These are phyloP conservation scores for Syzygium jambos DNA, from an alignment of 345 rosid species.

Conservation along the genomic window DNA sequence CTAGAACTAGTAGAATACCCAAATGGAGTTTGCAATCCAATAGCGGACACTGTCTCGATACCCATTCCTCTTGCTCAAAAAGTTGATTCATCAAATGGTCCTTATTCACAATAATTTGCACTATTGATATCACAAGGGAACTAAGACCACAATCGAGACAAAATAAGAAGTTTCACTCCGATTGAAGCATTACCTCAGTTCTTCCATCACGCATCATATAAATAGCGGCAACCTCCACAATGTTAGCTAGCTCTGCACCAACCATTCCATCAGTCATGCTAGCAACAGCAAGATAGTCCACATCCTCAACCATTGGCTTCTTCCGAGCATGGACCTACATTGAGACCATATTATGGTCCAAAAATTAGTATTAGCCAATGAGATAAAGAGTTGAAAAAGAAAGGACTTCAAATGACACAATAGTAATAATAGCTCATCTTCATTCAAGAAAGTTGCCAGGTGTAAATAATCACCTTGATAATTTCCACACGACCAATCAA, in stretches of 20 bases:
- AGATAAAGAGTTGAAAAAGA: neutral
- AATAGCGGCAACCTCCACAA: constrained; percentile 84
- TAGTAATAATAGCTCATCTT: neutral
- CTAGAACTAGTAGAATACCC: neutral
- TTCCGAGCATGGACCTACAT: constrained; percentile 88
- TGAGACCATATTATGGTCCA: neutral
- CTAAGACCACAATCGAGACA: neutral
- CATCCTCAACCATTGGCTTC: constrained; percentile 94
- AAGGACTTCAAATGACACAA: neutral
- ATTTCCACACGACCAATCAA: constrained; percentile 85
- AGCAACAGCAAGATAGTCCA: constrained; percentile 89
- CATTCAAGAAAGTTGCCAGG: neutral
- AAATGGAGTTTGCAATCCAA: neutral
- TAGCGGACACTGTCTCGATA: neutral
- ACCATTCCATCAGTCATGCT: constrained; percentile 95
- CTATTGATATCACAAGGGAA: neutral
- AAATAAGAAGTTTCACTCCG: neutral
- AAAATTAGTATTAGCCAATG: neutral
- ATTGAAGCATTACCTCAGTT: constrained; percentile 50
- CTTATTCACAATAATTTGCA: neutral
- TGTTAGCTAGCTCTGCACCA: constrained; percentile 97
- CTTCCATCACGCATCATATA: constrained; percentile 94
- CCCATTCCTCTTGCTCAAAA: neutral
- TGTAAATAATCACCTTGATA: constrained; percentile 46
- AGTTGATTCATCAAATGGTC: neutral